Percentiles rank a stretch among this genome's conserved stretches.
Conservation (phyloP, 2,329 filamentous ascomycete species). For the Trichoderma citrinoviride region DNA sequence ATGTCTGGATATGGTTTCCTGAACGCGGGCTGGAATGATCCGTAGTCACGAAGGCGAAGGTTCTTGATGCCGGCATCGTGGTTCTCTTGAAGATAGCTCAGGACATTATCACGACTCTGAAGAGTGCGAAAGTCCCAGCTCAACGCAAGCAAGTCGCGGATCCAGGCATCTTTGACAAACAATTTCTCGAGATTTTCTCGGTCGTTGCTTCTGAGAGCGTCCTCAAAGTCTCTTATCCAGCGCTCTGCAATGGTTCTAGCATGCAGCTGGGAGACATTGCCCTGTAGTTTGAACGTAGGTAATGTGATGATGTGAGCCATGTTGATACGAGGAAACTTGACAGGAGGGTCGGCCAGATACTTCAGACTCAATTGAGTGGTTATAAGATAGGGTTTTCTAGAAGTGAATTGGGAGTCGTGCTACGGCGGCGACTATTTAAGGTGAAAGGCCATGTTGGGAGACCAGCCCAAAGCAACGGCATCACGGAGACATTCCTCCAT, state of each 20-base stretch:
- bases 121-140: constrained; percentile 52
- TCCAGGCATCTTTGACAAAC: constrained; percentile 46
- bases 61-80: background rate
- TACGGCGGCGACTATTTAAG: background rate
- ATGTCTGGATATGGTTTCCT: background rate
- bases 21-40: background rate
- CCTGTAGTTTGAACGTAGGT: constrained; percentile 5
- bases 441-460: background rate
- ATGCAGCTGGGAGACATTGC: background rate
- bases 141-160: constrained; percentile 54
- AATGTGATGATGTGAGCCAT: constrained; percentile 5
- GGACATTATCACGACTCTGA: constrained; percentile 25
- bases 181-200: background rate
- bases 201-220: background rate
- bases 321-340: background rate
- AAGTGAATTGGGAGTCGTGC: too few relatives aligned
- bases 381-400: too few relatives aligned
- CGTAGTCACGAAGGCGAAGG: background rate
- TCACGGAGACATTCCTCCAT: background rate
- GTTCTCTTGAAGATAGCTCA: background rate
- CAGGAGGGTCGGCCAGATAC: background rate
- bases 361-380: too few relatives aligned
- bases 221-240: background rate
- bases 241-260: background rate
- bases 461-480: too few relatives aligned